Evolutionary conservation across 352 stramenopile genomes (phyloP), one percentile per base, ranked within the genome.

Genomic region (Phytophthora cajani): DNA sequence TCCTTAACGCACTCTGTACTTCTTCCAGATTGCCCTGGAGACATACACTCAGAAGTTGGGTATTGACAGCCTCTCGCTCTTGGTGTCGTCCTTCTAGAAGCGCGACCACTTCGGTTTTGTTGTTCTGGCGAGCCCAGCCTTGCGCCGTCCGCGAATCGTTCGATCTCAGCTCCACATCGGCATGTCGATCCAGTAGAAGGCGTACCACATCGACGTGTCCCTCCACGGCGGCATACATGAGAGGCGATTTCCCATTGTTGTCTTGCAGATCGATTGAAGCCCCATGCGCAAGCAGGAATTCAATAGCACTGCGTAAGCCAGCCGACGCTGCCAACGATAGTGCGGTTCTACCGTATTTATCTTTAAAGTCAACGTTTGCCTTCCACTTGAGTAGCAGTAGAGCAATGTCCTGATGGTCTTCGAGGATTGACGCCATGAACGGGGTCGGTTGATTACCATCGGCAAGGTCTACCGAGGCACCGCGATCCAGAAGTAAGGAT

Each of bases 141-240:
- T 38, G 25, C 4, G 50, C 50, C 21, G 50, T 56, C 16, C 21
- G 25, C 11, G 50, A 56, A 38, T 38, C 25, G 9, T 36, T 40
- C 16, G 50, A 56, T n/a, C 19, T 46, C 3, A 59, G 7, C 27
- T 59, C 32, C 9, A 59, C n/a, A 32, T 59, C n/a, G 7, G 53
- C 53, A n/a, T 30, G 30, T 10, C n/a, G 14, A 30, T 46, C 53
- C 10, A 59, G 53, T 10, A 59, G 53, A 59, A 59, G 27, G 38
- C 30, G 53, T 17, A 47, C 32, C 6, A 11, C 32, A 32, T 46
- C 53, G 16, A 56, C 11, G 8, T 56, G 50, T 4, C 50, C 50
- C 25, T 12, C n/a, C 3, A 25, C 7, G 12, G 50, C 50, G 38
- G 23, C 50, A 14, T 56, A 19, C 23, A 56, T 56, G 14, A 56